phyloP scores from a whole-genome alignment of 768 basidiomycete genomes.

The Hericium rajendrae region DNA sequence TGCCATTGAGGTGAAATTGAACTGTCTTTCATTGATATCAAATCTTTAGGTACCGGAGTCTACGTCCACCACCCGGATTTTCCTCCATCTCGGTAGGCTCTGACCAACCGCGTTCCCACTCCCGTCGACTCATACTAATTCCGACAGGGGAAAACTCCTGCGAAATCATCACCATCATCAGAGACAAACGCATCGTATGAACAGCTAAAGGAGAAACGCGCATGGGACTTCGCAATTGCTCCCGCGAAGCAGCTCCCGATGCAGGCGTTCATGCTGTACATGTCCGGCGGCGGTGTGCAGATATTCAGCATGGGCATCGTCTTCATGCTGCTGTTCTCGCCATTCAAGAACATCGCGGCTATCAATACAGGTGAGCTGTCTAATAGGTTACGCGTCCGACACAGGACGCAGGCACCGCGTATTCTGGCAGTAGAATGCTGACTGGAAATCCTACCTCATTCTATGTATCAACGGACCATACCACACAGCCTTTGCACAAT shows the following conservation, averaged over 20 bases:
- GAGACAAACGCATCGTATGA: slow-evolving; percentile 46
- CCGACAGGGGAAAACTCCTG: slow-evolving; percentile 32
- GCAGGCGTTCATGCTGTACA: slow-evolving; percentile 98
- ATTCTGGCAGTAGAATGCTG: not conserved
- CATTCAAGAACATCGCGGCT: slow-evolving; percentile 72
- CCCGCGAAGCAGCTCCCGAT: slow-evolving; percentile 91
- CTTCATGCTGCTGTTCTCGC: slow-evolving; percentile 81
- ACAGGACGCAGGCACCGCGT: no score
- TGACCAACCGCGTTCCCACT: slow-evolving; percentile 20
- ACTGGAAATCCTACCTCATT: no score
- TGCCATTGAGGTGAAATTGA: not conserved
- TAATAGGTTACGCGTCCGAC: no score
- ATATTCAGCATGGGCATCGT: slow-evolving; percentile 97
- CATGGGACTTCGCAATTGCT: slow-evolving; percentile 76
- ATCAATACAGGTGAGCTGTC: slow-evolving; percentile 58
- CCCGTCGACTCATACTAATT: not conserved
- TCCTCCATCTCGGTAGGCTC: slow-evolving; percentile 31
- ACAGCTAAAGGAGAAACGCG: slow-evolving; percentile 63
- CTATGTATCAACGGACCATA: not conserved
- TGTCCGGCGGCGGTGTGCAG: slow-evolving; percentile 93
- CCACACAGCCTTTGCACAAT: slow-evolving; percentile 55
- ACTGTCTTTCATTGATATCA: no score
- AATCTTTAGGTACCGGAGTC: slow-evolving; percentile 44
- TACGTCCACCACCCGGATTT: slow-evolving; percentile 65
- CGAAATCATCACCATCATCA: slow-evolving; percentile 22